Evolutionary conservation across 805 yeast species (phyloP), one percentile per base, ranked within the genome.

Genomic region (Wickerhamiella cacticola): DNA sequence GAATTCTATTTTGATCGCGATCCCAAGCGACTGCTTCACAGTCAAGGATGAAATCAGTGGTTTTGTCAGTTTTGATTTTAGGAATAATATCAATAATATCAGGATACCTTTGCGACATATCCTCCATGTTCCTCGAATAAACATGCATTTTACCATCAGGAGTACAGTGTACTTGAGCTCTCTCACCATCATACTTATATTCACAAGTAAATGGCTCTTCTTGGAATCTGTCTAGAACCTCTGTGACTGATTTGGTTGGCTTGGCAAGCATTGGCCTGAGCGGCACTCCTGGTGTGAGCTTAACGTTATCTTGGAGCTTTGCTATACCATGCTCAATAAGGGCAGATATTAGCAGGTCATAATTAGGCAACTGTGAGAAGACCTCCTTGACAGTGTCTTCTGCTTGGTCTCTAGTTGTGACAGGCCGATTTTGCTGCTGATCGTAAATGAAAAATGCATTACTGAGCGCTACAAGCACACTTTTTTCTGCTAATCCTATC

Each of bases 21-120:
- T 89, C 96, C 94, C 95, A 92, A 0, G 98, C 98, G 7, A 92
- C 98, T 6, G 96, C 96, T 65, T 92, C 98, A 66, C 96, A 83
- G 62, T 92, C 98, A 50, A 92, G 63, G 50, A 92, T 86, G 63
- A 89, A 70, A 7, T 83, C 74, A 1, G 77, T 70, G 1, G 58
- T 52, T 9, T 53, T 54, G 3, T 58, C 54, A 22, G 67, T 65
- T 35, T 78, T 58, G 50, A 80, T 78, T 34, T 79, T 80, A 39
- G 75, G 74, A 16, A 85, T 72, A 38, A 83, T 78, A 1, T 79
- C 72, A 12, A 82, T 68, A 52, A 92, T 74, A 64, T 92, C 98
- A 0, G 98, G 98, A 61, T 92, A 92, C 59, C 96, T 69, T 60
- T 83, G 86, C 0, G 95, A 81, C 98, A 92, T 92, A 63, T 92